phyloP scores from a whole-genome alignment of 1,284 basidiomycete genomes.

The Porodaedalea pini region DNA sequence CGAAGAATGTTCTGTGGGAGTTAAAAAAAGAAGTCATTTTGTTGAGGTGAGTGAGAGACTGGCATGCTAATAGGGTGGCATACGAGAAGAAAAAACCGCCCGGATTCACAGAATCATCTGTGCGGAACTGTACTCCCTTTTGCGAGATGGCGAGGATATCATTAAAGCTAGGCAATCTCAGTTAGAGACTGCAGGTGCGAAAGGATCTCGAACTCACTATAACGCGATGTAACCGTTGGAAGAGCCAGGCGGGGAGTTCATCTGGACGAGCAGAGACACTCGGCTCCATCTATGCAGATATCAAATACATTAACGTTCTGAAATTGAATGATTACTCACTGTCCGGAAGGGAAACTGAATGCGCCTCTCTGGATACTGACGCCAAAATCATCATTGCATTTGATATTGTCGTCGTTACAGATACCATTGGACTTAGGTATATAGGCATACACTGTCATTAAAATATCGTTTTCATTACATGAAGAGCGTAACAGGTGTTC shows the following conservation, averaged over 20 bases:
- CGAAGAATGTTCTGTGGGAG: conserved; percentile 61
- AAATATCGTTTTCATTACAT: conserved; percentile 12
- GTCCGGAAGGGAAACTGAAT: conserved; percentile 42
- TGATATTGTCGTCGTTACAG: conserved; percentile 26
- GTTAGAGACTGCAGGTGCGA: conserved; percentile 6
- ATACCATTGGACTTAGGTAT: conserved; percentile 47
- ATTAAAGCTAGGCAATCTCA: conserved; percentile 44
- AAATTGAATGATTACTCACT: conserved; percentile 39
- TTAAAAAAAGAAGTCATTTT: neutral
- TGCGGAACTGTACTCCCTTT: conserved; percentile 50
- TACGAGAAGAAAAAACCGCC: conserved; percentile 68
- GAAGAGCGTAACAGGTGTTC: neutral
- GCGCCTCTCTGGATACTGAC: conserved; percentile 39
- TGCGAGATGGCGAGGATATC: conserved; percentile 49
- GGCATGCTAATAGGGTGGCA: conserved; percentile 27
- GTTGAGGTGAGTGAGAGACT: neutral
- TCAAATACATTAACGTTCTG: neutral
- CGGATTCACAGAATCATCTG: conserved; percentile 40
- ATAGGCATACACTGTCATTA: conserved; percentile 56
- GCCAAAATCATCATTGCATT: conserved; percentile 43
- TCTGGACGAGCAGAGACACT: conserved; percentile 52
- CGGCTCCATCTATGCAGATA: conserved; percentile 48
- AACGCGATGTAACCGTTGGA: conserved; percentile 57
- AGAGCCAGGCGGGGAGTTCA: conserved; percentile 51
- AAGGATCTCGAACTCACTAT: conserved; percentile 40